Evolutionary conservation across 805 yeast genomes (phyloP).

Genomic region (Dipodascus albidus): DNA sequence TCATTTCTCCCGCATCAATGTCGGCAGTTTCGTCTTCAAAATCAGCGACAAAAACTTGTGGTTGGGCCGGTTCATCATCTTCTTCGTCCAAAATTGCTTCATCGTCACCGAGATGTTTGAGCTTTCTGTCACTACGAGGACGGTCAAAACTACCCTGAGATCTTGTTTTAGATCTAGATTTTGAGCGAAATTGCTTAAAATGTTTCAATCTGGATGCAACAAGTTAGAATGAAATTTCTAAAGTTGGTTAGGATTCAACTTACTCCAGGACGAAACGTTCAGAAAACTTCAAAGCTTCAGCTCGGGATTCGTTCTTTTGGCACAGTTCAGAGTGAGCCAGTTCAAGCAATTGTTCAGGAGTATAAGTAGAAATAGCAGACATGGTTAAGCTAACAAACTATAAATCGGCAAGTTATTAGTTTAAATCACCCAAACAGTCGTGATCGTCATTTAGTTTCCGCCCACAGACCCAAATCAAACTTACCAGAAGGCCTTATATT

Average conservation of each 20-base stretch:
- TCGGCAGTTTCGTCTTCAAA: constrained; percentile 9
- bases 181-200: not conserved
- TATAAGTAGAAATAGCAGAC: constrained; percentile 21
- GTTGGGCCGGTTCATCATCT: constrained; percentile 2
- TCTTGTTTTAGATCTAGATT: not conserved
- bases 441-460: not conserved
- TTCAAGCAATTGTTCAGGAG: constrained; percentile 17
- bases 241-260: constrained; percentile 2
- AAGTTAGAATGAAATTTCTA: not conserved
- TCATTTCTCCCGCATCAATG: constrained; percentile 5
- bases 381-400: not conserved
- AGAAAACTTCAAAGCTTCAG: constrained; percentile 6
- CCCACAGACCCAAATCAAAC: not conserved
- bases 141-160: constrained; percentile 1
- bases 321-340: constrained; percentile 20
- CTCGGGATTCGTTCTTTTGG: constrained; percentile 19
- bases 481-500: not conserved
- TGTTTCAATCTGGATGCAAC: not conserved
- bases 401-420: not conserved
- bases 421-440: not conserved
- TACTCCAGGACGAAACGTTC: not conserved
- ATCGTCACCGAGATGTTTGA: constrained; percentile 5
- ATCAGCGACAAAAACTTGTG: constrained; percentile 6
- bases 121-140: not conserved
- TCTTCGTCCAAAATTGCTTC: constrained; percentile 7